Percentiles rank a stretch among this genome's conserved stretches.
Conservation (phyloP, 768 basidiomycete genomes). For the Mycena filopes region DNA sequence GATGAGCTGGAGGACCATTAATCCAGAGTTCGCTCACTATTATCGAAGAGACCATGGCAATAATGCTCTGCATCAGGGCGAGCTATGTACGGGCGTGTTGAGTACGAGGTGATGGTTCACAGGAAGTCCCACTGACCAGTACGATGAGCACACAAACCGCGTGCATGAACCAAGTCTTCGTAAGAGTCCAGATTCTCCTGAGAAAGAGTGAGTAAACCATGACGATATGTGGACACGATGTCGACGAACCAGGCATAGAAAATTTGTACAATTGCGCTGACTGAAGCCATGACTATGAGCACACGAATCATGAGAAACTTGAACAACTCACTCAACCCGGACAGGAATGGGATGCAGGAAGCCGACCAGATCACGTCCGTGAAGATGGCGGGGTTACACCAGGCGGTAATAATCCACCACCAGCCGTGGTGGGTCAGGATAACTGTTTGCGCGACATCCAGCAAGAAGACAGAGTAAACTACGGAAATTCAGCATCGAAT, state of each 20-base stretch:
- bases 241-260: neutral
- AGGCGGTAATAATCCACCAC: neutral
- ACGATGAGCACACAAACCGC: too few species aligned
- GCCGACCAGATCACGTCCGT: neutral
- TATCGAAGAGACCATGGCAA: too few species aligned
- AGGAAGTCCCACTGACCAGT: too few species aligned
- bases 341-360: neutral
- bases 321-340: neutral
- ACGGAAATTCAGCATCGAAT: neutral
- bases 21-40: too few species aligned
- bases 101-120: too few species aligned
- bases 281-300: neutral
- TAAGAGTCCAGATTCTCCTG: too few species aligned
- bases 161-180: too few species aligned
- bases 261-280: neutral
- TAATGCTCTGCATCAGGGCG: too few species aligned
- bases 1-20: too few species aligned
- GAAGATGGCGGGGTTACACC: neutral
- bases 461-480: neutral
- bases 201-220: too few species aligned
- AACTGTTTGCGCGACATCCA: slow-evolving; percentile 8
- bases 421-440: slow-evolving; percentile 4
- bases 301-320: neutral
- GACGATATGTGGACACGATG: too few species aligned
- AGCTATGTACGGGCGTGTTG: too few species aligned